phyloP scores from a whole-genome alignment of 2,329 filamentous ascomycete species.

The Endocalyx cinctus region DNA sequence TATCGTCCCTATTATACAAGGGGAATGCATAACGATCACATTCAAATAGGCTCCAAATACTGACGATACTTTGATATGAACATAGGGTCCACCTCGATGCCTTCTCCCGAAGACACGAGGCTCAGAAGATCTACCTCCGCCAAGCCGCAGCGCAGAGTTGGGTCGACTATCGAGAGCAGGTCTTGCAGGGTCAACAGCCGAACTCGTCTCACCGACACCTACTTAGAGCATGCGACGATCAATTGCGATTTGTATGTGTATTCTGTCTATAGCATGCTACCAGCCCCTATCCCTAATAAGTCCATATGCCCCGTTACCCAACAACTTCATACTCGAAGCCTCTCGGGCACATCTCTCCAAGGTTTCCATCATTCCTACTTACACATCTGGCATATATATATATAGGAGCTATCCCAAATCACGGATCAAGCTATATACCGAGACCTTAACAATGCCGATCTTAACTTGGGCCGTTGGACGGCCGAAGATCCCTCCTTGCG shows the following conservation, averaged over 20 bases:
- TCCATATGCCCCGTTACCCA: no score
- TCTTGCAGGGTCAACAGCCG: constrained; percentile 49
- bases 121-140: constrained; percentile 59
- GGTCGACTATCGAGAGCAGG: constrained; percentile 48
- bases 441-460: constrained; percentile 50
- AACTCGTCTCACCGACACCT: constrained; percentile 42
- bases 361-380: neutral
- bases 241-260: constrained; percentile 53
- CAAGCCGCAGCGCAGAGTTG: constrained; percentile 58
- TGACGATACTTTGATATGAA: no score
- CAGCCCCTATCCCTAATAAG: no score
- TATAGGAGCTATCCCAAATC: constrained; percentile 52
- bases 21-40: no score
- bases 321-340: no score
- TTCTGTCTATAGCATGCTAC: constrained; percentile 1
- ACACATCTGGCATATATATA: constrained; percentile 1
- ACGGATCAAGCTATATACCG: constrained; percentile 56
- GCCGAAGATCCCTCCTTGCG: constrained; percentile 57
- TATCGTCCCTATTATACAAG: no score
- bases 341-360: no score
- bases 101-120: constrained; percentile 57
- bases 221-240: constrained; percentile 50
- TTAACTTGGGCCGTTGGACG: constrained; percentile 56
- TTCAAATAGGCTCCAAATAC: no score
- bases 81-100: constrained; percentile 57